Base-by-base conservation (phyloP, 768 basidiomycete species). In the Lyophyllum atratum region DNA sequence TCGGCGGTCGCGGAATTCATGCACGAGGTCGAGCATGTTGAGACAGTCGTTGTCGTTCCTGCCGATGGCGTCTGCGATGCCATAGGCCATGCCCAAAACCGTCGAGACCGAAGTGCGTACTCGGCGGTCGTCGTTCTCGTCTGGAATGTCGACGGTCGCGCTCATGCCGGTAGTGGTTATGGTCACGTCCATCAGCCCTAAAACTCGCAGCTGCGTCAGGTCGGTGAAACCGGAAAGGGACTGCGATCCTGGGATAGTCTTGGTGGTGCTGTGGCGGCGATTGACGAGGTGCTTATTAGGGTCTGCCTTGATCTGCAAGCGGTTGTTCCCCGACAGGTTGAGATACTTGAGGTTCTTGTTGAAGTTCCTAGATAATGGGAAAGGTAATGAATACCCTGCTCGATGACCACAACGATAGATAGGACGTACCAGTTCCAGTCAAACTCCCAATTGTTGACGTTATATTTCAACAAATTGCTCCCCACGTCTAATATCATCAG, bases 141-240 rank as follows among this genome's bases (percentile, higher is more conserved):
- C 89, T 0, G 92, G 90, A 46, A 92, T 89, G 59, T 85, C 87
- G 37, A 79, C 73, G 34, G 75, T 74, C 2, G 68, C 65, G 57
- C 79, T 76, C 22, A 80, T 70, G 49, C 80, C 81, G 8, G 85
- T 83, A 12, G 84, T 86, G 17, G 86, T 82, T 56, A 98, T 88
- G 3, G 89, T 86, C 59, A 99, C 93, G 69, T 98, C 97, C 92
- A 98, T 99, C 34, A 99, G 82, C n/a, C 97, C 97, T 11, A 99
- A 83, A 11, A 95, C 86, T 25, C 88, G 89, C 39, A 99, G 80
- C 56, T 93, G 85, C 0, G 81, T 81, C n/a, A 98, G 80, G n/a
- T 83, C 84, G 14, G 87, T 87, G 74, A 98, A 99, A 56, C 93
- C 93, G 19, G 93, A 87, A 7, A 95, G 80, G 34, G 75, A 74